A percentile compares a stretch with the other conserved stretches of the same genome.
These are phyloP conservation scores for Sporisorium iseilematis-ciliati DNA, from an alignment of 1,284 basidiomycete genomes.

Conservation along the genomic window DNA sequence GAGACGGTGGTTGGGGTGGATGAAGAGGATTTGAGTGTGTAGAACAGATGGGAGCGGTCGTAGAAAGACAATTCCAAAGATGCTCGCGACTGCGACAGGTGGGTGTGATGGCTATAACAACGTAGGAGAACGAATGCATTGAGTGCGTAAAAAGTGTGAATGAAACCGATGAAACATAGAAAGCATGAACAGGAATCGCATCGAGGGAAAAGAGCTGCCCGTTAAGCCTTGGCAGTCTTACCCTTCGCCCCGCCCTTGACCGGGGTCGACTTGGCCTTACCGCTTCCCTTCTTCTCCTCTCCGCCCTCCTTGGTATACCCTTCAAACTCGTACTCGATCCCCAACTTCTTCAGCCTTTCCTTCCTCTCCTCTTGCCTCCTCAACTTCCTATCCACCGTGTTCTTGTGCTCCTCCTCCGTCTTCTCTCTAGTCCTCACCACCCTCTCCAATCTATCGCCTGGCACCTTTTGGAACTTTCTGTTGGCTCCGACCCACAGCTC, in stretches of 20 bases:
- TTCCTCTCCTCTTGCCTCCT: conserved; percentile 83
- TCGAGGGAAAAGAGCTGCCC: not conserved
- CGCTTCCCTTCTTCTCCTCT: conserved; percentile 6
- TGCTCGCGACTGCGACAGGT: not conserved
- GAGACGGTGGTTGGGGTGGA: conserved; percentile 39
- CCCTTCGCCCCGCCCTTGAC: conserved; percentile 7
- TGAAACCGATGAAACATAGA: not conserved
- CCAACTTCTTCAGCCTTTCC: conserved; percentile 81
- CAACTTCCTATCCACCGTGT: conserved; percentile 79
- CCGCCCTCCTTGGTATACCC: conserved; percentile 69
- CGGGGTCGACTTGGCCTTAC: conserved; percentile 6
- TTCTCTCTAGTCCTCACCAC: conserved; percentile 81
- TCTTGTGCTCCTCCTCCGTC: conserved; percentile 79
- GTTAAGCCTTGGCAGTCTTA: conserved; percentile 28
- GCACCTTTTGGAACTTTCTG: conserved; percentile 85
- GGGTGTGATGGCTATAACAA: not conserved
- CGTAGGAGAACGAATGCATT: not conserved
- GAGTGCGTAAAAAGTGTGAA: not conserved
- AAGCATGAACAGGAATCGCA: too few relatives aligned
- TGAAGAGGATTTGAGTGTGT: conserved; percentile 9
- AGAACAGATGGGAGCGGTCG: not conserved
- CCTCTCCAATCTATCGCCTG: conserved; percentile 78
- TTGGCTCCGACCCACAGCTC: conserved; percentile 97
- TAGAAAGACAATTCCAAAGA: too few relatives aligned
- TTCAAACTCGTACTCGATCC: conserved; percentile 90